Evolutionary conservation across 2,329 filamentous ascomycete species (phyloP).

Genomic region (Monilinia fructigena): DNA sequence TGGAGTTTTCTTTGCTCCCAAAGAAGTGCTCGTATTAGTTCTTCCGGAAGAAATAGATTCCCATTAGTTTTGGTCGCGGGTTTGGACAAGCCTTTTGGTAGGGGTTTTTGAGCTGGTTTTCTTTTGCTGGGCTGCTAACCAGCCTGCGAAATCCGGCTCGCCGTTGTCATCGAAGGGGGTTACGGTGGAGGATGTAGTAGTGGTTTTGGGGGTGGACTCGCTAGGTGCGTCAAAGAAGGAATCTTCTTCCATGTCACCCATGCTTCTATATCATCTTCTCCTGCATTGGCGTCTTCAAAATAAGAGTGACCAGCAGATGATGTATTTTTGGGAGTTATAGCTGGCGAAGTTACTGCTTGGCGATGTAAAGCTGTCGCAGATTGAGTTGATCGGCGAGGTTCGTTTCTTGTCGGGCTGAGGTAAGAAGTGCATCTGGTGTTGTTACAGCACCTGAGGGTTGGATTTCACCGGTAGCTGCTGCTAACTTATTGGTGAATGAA

Average conservation of each 20-base stretch:
- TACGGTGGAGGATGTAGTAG: slow-evolving; percentile 38
- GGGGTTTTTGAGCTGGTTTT: slow-evolving; percentile 54
- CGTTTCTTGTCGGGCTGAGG: slow-evolving; percentile 44
- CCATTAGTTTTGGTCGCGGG: slow-evolving; percentile 39
- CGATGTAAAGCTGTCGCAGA: slow-evolving; percentile 61
- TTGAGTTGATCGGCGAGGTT: slow-evolving; percentile 40
- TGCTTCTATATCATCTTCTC: slow-evolving; percentile 62
- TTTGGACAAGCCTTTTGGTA: slow-evolving; percentile 84
- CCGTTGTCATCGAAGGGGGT: slow-evolving; percentile 75
- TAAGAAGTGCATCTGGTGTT: slow-evolving; percentile 45
- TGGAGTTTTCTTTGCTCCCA: slow-evolving; percentile 37
- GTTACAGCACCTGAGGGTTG: slow-evolving; percentile 52
- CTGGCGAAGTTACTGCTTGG: slow-evolving; percentile 57
- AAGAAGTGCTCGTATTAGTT: slow-evolving; percentile 41
- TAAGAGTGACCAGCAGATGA: slow-evolving; percentile 51
- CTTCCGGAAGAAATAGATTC: slow-evolving; percentile 41
- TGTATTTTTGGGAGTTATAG: slow-evolving; percentile 46
- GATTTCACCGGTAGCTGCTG: slow-evolving; percentile 83
- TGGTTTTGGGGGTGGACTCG: slow-evolving; percentile 30
- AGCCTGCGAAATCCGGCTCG: slow-evolving; percentile 94
- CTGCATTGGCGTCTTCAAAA: slow-evolving; percentile 55
- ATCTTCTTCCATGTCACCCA: slow-evolving; percentile 66
- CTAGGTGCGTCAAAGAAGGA: slow-evolving; percentile 44
- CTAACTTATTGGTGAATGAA: slow-evolving; percentile 93
- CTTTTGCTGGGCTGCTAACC: slow-evolving; percentile 88